Percentiles rank a stretch among this genome's conserved stretches.
Evolutionary conservation across 2,329 filamentous ascomycete genomes (phyloP).

Genomic region (Metarhizium robertsii): DNA sequence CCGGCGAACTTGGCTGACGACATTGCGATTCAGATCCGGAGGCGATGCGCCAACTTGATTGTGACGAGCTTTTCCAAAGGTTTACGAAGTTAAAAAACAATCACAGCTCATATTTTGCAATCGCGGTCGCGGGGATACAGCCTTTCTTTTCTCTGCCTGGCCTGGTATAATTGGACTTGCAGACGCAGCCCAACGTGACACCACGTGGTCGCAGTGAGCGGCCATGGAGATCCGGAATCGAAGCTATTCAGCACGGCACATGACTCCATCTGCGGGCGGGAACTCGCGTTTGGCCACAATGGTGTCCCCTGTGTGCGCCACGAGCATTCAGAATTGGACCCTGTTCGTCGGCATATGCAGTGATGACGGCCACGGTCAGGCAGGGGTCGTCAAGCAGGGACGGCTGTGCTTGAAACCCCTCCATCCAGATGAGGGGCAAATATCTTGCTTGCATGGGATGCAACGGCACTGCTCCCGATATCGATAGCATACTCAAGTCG

Average conservation of each 20-base stretch:
- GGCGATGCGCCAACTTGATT: neutral
- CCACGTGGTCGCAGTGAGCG: slow-evolving; percentile 16
- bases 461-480: neutral
- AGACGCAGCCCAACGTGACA: neutral
- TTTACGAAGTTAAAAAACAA: too few species aligned
- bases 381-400: neutral
- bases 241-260: slow-evolving; percentile 7
- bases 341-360: slow-evolving; percentile 19
- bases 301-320: slow-evolving; percentile 15
- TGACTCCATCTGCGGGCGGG: slow-evolving; percentile 8
- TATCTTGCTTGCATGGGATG: neutral
- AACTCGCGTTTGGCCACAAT: slow-evolving; percentile 12
- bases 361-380: slow-evolving; percentile 12
- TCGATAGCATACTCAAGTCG: neutral
- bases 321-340: slow-evolving; percentile 19
- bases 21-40: slow-evolving; percentile 5
- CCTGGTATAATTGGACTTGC: neutral
- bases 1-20: slow-evolving; percentile 4
- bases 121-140: neutral
- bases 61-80: too few species aligned
- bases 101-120: neutral
- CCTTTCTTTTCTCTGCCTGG: slow-evolving; percentile 12
- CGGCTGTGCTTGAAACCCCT: neutral
- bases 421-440: slow-evolving; percentile 1
- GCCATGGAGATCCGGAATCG: neutral